Base-by-base conservation (phyloP, 2,329 filamentous ascomycete genomes). In the Myriosclerotinia curreyana region DNA sequence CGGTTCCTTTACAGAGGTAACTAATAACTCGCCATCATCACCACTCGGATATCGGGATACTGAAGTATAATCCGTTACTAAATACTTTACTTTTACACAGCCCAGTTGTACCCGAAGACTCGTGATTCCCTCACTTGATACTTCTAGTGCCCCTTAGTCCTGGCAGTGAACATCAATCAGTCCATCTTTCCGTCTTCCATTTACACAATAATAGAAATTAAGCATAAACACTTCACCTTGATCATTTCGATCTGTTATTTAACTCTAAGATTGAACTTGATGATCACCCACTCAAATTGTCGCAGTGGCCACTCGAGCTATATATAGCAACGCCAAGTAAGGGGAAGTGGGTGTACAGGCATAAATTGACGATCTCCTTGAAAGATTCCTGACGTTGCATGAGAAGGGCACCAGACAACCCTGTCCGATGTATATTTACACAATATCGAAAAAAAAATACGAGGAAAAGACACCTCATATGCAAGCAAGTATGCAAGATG, bases 321-420 rank as follows among this genome's bases (percentile, higher is more conserved):
- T 59, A 49, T 49, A 59, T 59, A 59, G 55, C 12, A 59, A 48
- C 55, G 28, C 42, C 55, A 59, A 59, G n/a, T n/a, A n/a, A n/a
- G n/a, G n/a, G n/a, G n/a, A n/a, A n/a, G 55, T 36, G 9, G 42
- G 15, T 17, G 5, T 48, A 36, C 55, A 48, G n/a, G 42, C 55
- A 48, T 38, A 59, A 48, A 59, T 25, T 36, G 42, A n/a, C 28
- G 28, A 59, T 59, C 55, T 59, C 48, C 55, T 48, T 38, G 42
- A 59, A 59, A 48, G 55, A 59, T 48, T 48, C 28, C 36, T 58
- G 55, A 36, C 55, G 55, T 58, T 58, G 12, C 48, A 58, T 58
- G 36, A 44, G 38, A 12, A 58, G 36, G 20, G n/a, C 28, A 36
- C 54, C 31, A 28, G 14, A 56, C 20, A 58, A 58, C 42, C 42